A percentile compares a stretch with the other conserved stretches of the same genome.
Evolutionary conservation across 2,329 filamentous ascomycete genomes (phyloP).

Genomic region (Zymoseptoria ardabiliae): DNA sequence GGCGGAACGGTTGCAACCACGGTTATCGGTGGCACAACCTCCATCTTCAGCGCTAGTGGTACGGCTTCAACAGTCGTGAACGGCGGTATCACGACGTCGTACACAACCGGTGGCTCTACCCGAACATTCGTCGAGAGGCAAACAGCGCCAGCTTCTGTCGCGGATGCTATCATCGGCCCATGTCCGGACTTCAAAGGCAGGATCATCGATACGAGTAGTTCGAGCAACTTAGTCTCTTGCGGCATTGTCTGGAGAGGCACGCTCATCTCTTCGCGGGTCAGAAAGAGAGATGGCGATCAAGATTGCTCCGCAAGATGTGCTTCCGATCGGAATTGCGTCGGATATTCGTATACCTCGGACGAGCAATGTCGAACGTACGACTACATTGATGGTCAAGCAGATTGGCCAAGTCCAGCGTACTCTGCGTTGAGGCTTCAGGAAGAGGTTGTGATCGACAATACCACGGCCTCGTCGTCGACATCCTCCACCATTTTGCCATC

Average conservation of each 20-base stretch:
- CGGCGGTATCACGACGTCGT: neutral
- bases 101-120: constrained; percentile 1
- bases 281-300: neutral
- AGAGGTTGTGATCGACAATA: neutral
- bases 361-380: neutral
- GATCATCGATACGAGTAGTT: neutral
- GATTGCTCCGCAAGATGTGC: constrained; percentile 1
- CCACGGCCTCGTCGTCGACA: neutral
- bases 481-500: neutral
- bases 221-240: neutral
- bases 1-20: neutral
- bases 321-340: neutral
- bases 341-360: neutral
- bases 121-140: neutral
- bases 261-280: neutral
- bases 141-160: neutral
- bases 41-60: neutral
- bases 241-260: neutral
- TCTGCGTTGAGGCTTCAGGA: constrained; percentile 1
- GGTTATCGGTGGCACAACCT: neutral
- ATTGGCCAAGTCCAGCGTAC: neutral
- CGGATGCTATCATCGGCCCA: constrained; percentile 1
- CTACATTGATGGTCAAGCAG: neutral
- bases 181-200: constrained; percentile 1
- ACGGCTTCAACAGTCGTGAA: neutral